Conservation (phyloP, 129 eudicot genomes). For the Artemisia argyi region DNA sequence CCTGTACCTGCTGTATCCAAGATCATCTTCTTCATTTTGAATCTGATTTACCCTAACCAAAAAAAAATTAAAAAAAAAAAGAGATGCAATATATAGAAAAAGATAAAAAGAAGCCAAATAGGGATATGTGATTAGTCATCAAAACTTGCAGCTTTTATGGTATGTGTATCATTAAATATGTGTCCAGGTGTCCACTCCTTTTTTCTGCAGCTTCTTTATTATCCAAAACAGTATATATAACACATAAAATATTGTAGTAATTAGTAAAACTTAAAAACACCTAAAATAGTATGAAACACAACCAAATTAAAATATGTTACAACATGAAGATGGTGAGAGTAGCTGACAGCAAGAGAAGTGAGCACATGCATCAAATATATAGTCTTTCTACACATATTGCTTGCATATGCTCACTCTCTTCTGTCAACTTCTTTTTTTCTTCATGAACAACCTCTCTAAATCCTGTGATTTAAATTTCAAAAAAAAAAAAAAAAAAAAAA, state of each 20-base stretch:
- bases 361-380: constrained; percentile 51
- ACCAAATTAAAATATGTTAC: background rate
- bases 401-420: constrained; percentile 63
- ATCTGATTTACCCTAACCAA: constrained; percentile 16
- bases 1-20: constrained; percentile 5
- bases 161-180: constrained; percentile 8
- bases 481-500: background rate
- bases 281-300: background rate
- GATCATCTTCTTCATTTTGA: constrained; percentile 32
- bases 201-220: constrained; percentile 10
- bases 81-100: background rate
- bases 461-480: constrained; percentile 9
- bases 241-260: constrained; percentile 12
- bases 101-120: background rate
- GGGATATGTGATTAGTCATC: constrained; percentile 15
- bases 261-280: background rate
- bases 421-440: constrained; percentile 37
- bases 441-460: background rate
- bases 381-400: constrained; percentile 35
- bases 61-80: background rate
- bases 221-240: constrained; percentile 4
- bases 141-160: constrained; percentile 19
- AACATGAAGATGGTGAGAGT: background rate
- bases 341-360: constrained; percentile 66
- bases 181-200: constrained; percentile 37